Percentiles rank a stretch among this genome's conserved stretches.
Conservation (phyloP, 2,329 filamentous ascomycete genomes). For the Aspergillus arachidicola region DNA sequence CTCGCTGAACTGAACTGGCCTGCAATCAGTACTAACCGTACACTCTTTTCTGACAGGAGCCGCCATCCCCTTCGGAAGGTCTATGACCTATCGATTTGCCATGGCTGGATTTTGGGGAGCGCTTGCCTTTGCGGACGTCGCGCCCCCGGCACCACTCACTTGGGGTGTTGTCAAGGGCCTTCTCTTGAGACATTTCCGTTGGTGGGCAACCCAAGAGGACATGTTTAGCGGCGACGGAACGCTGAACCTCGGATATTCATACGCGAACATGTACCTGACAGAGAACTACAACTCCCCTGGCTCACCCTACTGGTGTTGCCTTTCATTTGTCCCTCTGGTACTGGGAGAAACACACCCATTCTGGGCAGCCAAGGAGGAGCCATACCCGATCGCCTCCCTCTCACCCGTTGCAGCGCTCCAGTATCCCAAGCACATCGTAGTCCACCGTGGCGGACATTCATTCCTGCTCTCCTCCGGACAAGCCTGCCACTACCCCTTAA, state of each 20-base stretch:
- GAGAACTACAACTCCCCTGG: conserved; percentile 84
- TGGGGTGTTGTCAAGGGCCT: conserved; percentile 82
- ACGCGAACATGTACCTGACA: conserved; percentile 78
- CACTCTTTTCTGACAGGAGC: conserved; percentile 45
- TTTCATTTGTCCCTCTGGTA: conserved; percentile 74
- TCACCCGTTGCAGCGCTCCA: conserved; percentile 62
- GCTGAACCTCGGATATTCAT: conserved; percentile 74
- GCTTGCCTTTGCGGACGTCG: conserved; percentile 73
- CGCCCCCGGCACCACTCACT: conserved; percentile 69
- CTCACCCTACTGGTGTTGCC: conserved; percentile 74
- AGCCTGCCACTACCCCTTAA: conserved; percentile 80
- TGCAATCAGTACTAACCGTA: not conserved
- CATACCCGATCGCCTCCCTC: conserved; percentile 58
- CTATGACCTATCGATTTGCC: conserved; percentile 79
- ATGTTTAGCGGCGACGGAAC: conserved; percentile 77
- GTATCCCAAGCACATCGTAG: conserved; percentile 73
- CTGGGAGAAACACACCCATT: conserved; percentile 72
- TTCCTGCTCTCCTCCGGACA: conserved; percentile 77
- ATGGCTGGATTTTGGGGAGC: conserved; percentile 85
- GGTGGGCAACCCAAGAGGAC: conserved; percentile 75
- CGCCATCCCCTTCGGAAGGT: conserved; percentile 75
- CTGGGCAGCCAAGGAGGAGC: conserved; percentile 70
- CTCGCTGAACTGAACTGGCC: not conserved
- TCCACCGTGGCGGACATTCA: conserved; percentile 71
- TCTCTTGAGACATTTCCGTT: conserved; percentile 71